Conservation (phyloP, 176 grass and related monocot genomes). For the Eleusine coracana region DNA sequence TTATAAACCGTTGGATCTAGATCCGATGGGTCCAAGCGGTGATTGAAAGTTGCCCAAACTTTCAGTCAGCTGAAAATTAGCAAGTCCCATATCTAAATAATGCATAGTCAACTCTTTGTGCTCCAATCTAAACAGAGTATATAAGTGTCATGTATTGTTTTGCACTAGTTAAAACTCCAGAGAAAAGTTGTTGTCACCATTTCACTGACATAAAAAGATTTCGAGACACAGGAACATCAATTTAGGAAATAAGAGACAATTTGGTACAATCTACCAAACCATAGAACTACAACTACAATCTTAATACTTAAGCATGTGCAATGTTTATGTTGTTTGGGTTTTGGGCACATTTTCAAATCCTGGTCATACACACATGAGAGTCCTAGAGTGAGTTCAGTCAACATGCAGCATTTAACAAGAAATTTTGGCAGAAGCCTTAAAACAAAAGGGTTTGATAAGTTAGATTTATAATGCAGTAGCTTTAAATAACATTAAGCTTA, state of each 20-base stretch:
- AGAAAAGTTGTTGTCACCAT: background rate
- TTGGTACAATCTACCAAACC: background rate
- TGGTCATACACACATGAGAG: background rate
- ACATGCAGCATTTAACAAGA: background rate
- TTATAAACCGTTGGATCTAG: too few relatives aligned
- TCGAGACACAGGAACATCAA: background rate
- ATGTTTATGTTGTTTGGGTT: background rate
- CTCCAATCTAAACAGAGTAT: background rate
- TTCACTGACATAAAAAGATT: background rate
- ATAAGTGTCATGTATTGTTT: background rate
- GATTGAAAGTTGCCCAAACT: too few relatives aligned
- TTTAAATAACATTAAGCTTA: background rate
- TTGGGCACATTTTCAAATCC: background rate
- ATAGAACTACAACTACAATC: background rate
- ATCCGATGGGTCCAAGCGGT: too few relatives aligned
- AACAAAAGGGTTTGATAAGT: too few relatives aligned
- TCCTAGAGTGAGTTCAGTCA: background rate
- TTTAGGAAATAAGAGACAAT: conserved; percentile 11
- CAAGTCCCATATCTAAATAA: too few relatives aligned
- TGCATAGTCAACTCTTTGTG: too few relatives aligned
- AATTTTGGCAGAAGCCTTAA: background rate
- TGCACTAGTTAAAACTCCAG: background rate
- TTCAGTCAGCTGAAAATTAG: too few relatives aligned
- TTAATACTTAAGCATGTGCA: background rate
- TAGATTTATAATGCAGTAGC: background rate